Evolutionary conservation across 2,329 filamentous ascomycete genomes (phyloP), one percentile per base, ranked within the genome.

Genomic region (Sporothrix inflata): DNA sequence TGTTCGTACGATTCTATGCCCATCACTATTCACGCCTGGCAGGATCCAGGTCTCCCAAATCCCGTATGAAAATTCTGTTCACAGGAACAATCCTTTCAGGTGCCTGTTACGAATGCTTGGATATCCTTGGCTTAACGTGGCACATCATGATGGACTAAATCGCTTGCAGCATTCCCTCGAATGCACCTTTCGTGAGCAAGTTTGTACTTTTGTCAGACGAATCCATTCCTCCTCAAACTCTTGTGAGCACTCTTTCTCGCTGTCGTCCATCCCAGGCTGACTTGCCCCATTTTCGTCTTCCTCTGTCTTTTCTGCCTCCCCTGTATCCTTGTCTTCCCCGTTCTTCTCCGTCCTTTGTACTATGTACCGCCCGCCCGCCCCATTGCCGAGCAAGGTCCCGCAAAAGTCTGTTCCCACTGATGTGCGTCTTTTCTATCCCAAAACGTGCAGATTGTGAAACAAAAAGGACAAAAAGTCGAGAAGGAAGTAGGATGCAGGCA

Each of bases 401-500:
- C 63, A 49, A 49, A 66, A 34, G 16, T 66, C n/a, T 45, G 60
- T 45, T 66, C 24, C 45, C 65, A 67, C 65, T 67, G 65, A 67
- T 67, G 65, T 51, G 65, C 27, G 19, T 34, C 9, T 51, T 49
- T 53, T 51, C 42, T 67, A 38, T 34, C 45, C 65, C 45, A 53
- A 67, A 67, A 38, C 45, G 65, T 51, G 45, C 63, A 66, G 24
- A 66, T 49, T 49, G 42, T 66, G 63, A 66, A 66, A 66, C 63
- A 66, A 16, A 49, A 47, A 30, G 19, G 63, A 42, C 38, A 42
- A 45, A 63, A 45, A 27, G 21, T 27, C n/a, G 60, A 45, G n/a
- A 42, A 40, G 57, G 57, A 42, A 19, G 34, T n/a, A 42, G 38
- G 60, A 45, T 38, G 38, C 24, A 55, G 24, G 51, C 19, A 55